Evolutionary conservation across 768 basidiomycete genomes (phyloP), one percentile per base, ranked within the genome.

Genomic region (Phlegmacium glaucopus): DNA sequence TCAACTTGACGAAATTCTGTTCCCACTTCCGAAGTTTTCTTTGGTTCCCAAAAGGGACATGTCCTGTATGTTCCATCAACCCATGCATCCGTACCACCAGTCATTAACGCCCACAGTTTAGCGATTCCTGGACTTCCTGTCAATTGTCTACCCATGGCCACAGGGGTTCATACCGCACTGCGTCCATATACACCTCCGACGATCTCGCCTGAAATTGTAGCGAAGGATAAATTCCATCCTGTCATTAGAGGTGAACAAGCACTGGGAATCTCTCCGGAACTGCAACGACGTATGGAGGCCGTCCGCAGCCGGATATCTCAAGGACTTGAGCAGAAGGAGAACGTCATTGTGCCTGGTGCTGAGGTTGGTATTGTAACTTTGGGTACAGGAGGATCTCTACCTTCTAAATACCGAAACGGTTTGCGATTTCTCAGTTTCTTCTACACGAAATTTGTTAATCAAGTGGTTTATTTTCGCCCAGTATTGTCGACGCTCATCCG

Each of bases 371-470:
- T 97, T 37, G 77, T 88, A 7, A 77, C 93, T 1, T 72, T 98
- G 6, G 95, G 95, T 3, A 97, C 95, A 0, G 89, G 90, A 2
- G 94, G 92, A 58, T 85, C 91, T 0, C 62, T 90, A 34, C 91
- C 94, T 1, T 85, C 77, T 32, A 90, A 85, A 62, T 91, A 91
- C 56, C 79, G 95, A 47, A 97, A 96, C 62, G 89, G 91, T 91
- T 42, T 32, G 74, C 22, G 4, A 9, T n/a, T 11, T 15, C 16
- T 8, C n/a, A 9, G 37, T 37, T 40, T 22, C 25, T 44, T 29
- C 15, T 11, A n/a, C 16, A 18, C 30, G 6, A 34, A 12, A 43
- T 37, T 39, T 39, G 18, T 48, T n/a, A 44, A 27, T 26, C n/a
- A 16, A 15, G 7, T 34, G 9, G 22, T 41, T 36, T 42, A 39